Base-by-base conservation (phyloP, 2,329 filamentous ascomycete species). In the Helminthosporium solani region DNA sequence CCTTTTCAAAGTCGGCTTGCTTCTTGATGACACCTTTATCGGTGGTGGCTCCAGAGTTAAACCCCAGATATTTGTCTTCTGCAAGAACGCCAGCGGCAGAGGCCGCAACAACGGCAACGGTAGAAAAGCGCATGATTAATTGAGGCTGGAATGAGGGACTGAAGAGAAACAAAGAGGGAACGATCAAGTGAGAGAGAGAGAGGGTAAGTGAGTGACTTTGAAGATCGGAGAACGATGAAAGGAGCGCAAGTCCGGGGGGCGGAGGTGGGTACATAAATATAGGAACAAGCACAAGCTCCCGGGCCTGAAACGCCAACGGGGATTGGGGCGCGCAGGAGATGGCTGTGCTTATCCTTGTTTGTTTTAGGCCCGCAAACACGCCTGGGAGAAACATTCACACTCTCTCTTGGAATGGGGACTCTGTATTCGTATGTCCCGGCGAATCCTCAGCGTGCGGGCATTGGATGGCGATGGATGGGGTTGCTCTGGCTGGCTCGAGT, bases 1-100 rank as follows among this genome's bases (percentile, higher is more conserved):
- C 81, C 58, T 77, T 72, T 74, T 87, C 81, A 68, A 86, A 90
- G 61, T 88, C 84, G 3, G 76, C 59, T 67, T 88, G 80, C 45
- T 61, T 60, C 74, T 87, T 86, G 61, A 75, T 51, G 25, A 49
- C 53, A 44, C 56, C 53, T n/a, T 45, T 53, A 42, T 64, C 63
- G 40, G 52, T 54, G 11, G 66, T 61, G 8, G 64, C 58, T 21
- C 66, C 66, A 11, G 61, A 65, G 51, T 68, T 68, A 53, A 68
- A 68, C 28, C 66, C 66, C 31, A 67, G 46, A 37, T 58, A 48
- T 21, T 52, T 36, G 40, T 63, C 56, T 34, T 64, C 56, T 7
- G 57, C 63, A 12, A 54, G 36, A 11, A 54, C 53, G 40, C 49
- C 42, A 42, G 57, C 48, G 31, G 66, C 41, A 15, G 57, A 54